Evolutionary conservation across 2,329 filamentous ascomycete genomes (phyloP).

Genomic region (Cladosporium oxysporum): DNA sequence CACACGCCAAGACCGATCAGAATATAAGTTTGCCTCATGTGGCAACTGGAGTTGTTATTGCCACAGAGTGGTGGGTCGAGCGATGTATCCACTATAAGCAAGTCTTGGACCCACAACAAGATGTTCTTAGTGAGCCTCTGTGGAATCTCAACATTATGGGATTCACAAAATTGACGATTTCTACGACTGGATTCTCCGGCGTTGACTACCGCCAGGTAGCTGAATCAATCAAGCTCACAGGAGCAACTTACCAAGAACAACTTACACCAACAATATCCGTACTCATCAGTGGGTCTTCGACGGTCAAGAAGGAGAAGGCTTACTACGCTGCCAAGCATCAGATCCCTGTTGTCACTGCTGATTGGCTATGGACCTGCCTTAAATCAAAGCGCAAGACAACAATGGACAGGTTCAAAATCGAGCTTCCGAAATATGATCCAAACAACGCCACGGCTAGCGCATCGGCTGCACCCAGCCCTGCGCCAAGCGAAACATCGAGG

Average conservation of each 20-base stretch:
- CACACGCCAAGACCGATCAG: conserved; percentile 35
- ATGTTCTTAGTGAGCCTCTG: conserved; percentile 78
- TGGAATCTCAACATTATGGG: conserved; percentile 50
- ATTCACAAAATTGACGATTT: conserved; percentile 68
- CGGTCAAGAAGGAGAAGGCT: conserved; percentile 70
- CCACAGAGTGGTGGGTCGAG: conserved; percentile 95
- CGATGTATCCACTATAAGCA: conserved; percentile 76
- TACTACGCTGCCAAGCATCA: conserved; percentile 72
- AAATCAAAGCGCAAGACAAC: conserved; percentile 51
- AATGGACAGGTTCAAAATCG: conserved; percentile 42
- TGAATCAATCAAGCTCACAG: conserved; percentile 68
- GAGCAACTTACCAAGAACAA: conserved; percentile 77
- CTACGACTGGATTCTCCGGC: conserved; percentile 70
- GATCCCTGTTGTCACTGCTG: conserved; percentile 76
- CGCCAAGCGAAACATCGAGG: conserved; percentile 13
- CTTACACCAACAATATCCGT: conserved; percentile 72
- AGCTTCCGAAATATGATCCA: conserved; percentile 23
- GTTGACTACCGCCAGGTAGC: conserved; percentile 84
- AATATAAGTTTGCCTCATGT: conserved; percentile 27
- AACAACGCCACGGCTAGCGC: conserved; percentile 20
- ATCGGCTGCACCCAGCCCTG: conserved; percentile 24
- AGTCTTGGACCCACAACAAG: conserved; percentile 67
- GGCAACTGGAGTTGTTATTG: conserved; percentile 44
- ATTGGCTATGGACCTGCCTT: conserved; percentile 87
- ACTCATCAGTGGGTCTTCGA: conserved; percentile 62